Evolutionary conservation across 1,284 basidiomycete genomes (phyloP), one percentile per base, ranked within the genome.

Genomic region (Leccinum solheimii): DNA sequence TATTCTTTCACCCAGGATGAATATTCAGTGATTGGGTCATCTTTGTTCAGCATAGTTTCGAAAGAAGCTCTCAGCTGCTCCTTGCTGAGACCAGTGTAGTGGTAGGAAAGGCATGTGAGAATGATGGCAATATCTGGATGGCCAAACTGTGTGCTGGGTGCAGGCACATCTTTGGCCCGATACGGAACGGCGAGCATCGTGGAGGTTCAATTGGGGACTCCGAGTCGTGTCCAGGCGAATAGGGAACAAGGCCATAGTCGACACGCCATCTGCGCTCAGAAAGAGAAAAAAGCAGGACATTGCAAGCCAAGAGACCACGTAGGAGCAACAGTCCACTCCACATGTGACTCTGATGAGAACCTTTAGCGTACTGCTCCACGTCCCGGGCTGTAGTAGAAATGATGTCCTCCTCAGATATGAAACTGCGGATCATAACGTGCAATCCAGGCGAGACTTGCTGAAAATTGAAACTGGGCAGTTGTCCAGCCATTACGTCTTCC

Each of bases 181-280:
- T 82, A 85, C 1, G 83, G 83, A 0, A 85, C 83, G 0, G 84
- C 83, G 2, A 85, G 72, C 62, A 79, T 74, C 1, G 84, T 21
- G 21, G 21, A 2, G 21, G 21, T 21, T 21, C n/a, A n/a, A n/a
- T n/a, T n/a, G n/a, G n/a, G n/a, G n/a, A n/a, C n/a, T n/a, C n/a
- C n/a, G n/a, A n/a, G n/a, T n/a, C n/a, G n/a, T n/a, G n/a, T n/a
- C n/a, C n/a, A n/a, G n/a, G n/a, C n/a, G n/a, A n/a, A n/a, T n/a
- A n/a, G n/a, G 23, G 23, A 23, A 48, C 19, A 19, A 84, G 75
- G 0, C 83, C 84, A 66, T 81, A 85, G 64, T 85, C 80, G 19
- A 55, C 53, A 13, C 53, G 49, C 49, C 49, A 50, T 27, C 49
- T 13, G 19, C 49, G 49, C 23, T 50, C 49, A 26, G 21, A 23